phyloP scores from a whole-genome alignment of 179 eudicot genomes.

The Silene vulgaris region DNA sequence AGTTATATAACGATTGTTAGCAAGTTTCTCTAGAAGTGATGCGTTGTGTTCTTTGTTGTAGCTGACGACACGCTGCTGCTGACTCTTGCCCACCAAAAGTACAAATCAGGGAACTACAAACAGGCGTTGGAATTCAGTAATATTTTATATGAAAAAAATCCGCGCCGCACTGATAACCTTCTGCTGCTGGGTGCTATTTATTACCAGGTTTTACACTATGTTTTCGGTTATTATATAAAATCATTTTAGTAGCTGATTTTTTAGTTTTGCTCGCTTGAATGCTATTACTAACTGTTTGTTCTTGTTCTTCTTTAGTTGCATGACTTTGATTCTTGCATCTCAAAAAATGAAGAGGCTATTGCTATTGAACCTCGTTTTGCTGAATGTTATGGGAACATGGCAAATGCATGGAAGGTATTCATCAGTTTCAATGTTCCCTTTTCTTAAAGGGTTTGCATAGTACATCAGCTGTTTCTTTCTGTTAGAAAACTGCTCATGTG shows the following conservation, averaged over 20 bases:
- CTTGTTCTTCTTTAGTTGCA: conserved; percentile 49
- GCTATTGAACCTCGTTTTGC: conserved; percentile 74
- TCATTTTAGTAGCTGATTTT: neutral
- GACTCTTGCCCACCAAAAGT: conserved; percentile 77
- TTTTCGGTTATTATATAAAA: neutral
- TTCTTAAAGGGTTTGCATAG: neutral
- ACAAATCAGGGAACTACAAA: conserved; percentile 78
- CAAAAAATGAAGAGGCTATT: conserved; percentile 92
- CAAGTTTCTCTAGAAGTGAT: neutral
- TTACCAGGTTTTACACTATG: conserved; percentile 57
- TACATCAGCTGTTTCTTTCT: neutral
- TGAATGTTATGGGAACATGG: conserved; percentile 97
- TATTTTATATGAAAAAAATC: conserved; percentile 68
- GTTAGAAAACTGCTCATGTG: neutral
- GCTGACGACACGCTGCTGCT: conserved; percentile 67
- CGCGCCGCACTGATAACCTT: conserved; percentile 80
- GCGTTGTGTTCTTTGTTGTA: conserved; percentile 28
- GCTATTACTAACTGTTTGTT: conserved; percentile 26
- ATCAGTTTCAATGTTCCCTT: neutral
- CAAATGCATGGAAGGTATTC: conserved; percentile 94
- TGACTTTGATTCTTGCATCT: conserved; percentile 75
- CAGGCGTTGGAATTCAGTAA: conserved; percentile 83
- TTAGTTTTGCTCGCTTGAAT: conserved; percentile 14
- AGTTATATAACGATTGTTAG: neutral
- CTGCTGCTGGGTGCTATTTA: conserved; percentile 79